Conservation (phyloP, 2,329 filamentous ascomycete genomes). For the Xylaria sp. region DNA sequence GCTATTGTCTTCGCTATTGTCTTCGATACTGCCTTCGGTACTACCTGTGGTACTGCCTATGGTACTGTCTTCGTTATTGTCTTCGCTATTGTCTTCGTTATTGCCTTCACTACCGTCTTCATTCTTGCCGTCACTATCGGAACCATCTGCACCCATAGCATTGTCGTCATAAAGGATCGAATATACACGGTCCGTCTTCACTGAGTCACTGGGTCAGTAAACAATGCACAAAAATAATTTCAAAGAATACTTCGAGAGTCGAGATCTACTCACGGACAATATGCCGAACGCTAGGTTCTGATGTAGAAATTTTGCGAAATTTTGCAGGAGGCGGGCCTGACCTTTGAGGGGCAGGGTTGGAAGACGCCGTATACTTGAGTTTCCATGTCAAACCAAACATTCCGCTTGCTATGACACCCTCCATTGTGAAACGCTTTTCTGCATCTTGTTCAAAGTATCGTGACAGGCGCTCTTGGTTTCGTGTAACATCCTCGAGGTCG, state of each 20-base stretch:
- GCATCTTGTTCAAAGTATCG: conserved; percentile 24
- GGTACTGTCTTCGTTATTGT: too few relatives aligned
- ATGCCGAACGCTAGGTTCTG: neutral
- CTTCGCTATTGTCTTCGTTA: too few relatives aligned
- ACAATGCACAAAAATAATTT: neutral
- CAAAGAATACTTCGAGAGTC: neutral
- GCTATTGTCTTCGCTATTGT: too few relatives aligned
- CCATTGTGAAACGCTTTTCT: conserved; percentile 16
- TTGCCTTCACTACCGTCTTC: too few relatives aligned
- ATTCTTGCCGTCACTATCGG: neutral
- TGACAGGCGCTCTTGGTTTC: neutral
- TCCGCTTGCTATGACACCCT: neutral
- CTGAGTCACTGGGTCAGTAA: neutral
- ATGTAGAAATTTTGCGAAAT: neutral
- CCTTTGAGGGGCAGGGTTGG: neutral
- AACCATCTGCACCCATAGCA: neutral
- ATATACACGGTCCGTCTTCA: conserved; percentile 16
- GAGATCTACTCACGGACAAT: conserved; percentile 12
- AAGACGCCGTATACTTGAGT: conserved; percentile 10
- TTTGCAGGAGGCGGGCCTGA: neutral
- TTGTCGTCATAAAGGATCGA: neutral
- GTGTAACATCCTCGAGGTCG: neutral
- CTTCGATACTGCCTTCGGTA: too few relatives aligned
- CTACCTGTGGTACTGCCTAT: too few relatives aligned
- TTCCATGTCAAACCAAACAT: conserved; percentile 20